A percentile compares a stretch with the other conserved stretches of the same genome.
phyloP scores from a whole-genome alignment of 2,329 filamentous ascomycete genomes.

The Colletotrichum cereale region DNA sequence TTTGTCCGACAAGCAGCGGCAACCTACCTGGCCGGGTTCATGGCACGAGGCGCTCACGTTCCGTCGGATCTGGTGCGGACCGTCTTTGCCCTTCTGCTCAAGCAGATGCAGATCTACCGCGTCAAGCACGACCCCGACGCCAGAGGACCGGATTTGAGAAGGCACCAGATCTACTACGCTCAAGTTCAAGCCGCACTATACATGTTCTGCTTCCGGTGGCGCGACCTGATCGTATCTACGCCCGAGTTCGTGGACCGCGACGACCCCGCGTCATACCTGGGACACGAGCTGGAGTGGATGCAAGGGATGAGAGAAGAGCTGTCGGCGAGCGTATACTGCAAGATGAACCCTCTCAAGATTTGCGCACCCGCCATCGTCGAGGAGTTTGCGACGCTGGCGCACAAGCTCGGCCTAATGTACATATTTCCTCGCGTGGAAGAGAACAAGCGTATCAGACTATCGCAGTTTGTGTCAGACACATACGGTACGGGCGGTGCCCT shows the following conservation, averaged over 20 bases:
- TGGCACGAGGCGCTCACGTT: slow-evolving; percentile 88
- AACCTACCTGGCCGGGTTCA: slow-evolving; percentile 94
- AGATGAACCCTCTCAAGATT: slow-evolving; percentile 94
- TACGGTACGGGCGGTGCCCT: slow-evolving; percentile 68
- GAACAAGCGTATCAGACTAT: slow-evolving; percentile 90
- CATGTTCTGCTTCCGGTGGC: slow-evolving; percentile 98
- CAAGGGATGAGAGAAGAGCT: slow-evolving; percentile 80
- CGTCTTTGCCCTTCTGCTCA: slow-evolving; percentile 83
- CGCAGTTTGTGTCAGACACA: slow-evolving; percentile 72
- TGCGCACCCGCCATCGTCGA: slow-evolving; percentile 91
- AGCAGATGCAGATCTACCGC: slow-evolving; percentile 83
- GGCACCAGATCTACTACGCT: slow-evolving; percentile 88
- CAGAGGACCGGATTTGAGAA: slow-evolving; percentile 85
- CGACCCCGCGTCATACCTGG: slow-evolving; percentile 70
- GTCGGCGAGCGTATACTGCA: slow-evolving; percentile 83
- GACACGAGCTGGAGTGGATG: slow-evolving; percentile 84
- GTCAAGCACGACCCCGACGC: slow-evolving; percentile 78
- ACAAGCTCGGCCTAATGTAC: slow-evolving; percentile 89
- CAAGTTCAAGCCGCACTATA: slow-evolving; percentile 91
- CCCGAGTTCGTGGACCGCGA: slow-evolving; percentile 72
- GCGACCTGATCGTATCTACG: slow-evolving; percentile 80
- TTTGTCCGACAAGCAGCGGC: slow-evolving; percentile 81
- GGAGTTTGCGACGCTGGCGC: slow-evolving; percentile 89
- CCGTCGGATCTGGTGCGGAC: slow-evolving; percentile 81
- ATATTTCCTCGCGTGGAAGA: slow-evolving; percentile 88